Evolutionary conservation across 169 alveolate species (phyloP), one percentile per base, ranked within the genome.

Genomic region (Neospora caninum): DNA sequence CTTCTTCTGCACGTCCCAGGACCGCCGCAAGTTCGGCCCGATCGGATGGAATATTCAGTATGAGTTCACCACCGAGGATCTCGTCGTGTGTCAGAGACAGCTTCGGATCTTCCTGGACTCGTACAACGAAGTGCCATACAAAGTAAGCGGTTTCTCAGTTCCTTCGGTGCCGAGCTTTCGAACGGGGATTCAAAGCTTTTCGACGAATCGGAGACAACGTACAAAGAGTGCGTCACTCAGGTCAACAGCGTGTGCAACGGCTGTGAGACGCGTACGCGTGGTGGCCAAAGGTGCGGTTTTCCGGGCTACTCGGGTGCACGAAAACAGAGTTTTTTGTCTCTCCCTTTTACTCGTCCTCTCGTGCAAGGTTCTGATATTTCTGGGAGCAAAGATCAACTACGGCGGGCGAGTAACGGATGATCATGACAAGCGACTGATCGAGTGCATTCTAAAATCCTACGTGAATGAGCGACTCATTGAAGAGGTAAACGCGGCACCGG

Each of bases 381-480:
- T 98, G 99, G 99, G 98, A 70, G 98, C 99, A 80, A 99, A 98
- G 92, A 99, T 98, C 38, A 98, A 98, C 96, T 99, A 98, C 94
- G 99, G 99, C 42, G 99, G 99, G 64, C 98, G 99, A 93, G 99
- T 98, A 91, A 98, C 99, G 93, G 99, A 99, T 95, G 99, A 97
- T 91, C 97, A 97, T 94, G 99, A 98, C 96, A 96, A 99, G 93
- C 98, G 98, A 91, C 93, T 93, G 69, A 93, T 93, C 91, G 93
- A 93, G 67, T 78, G 64, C 83, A 93, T 93, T 31, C 88, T 88
- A 25, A 67, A 80, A 38, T 86, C 95, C 36, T 93, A 93, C 88
- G 69, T 88, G 29, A 88, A 88, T 88, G 92, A 58, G 25, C 58
- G 58, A 64, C 94, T 93, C 25, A 88, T 93, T 42, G 88, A 54